Evolutionary conservation across 352 stramenopile species (phyloP), one percentile per base, ranked within the genome.

Genomic region (Pythium dissimile): DNA sequence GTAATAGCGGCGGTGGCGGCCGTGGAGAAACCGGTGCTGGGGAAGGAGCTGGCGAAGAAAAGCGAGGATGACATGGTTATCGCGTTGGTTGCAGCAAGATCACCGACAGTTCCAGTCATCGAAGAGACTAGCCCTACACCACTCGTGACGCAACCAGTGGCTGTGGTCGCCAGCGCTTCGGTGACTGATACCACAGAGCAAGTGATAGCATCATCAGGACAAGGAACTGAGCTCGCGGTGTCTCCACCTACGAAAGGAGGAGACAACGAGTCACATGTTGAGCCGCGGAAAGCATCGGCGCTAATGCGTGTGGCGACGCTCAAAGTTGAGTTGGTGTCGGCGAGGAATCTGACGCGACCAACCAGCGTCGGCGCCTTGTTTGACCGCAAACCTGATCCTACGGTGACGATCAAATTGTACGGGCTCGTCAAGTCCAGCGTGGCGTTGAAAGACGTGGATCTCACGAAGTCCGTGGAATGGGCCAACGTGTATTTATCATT

Each of bases 341-440:
- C 57, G 16, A 47, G 27, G 6, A 65, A 72, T 9, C 39, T 79
- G 5, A 66, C 42, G 9, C 61, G 71, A 37, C 67, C 67, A n/a
- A 62, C 50, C 5, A 76, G 59, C 34, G 48, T 79, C 24, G 67
- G 67, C 5, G 54, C 59, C 1, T 34, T 80, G 5, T 69, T 80
- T 30, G 71, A 80, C 42, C 65, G 71, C 6, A 75, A 71, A 21
- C 71, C 71, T 5, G 71, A 80, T 32, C 71, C 71, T 1, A 64
- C 67, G 24, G 68, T 80, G 15, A 60, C 47, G 1, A 18, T 80
- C 4, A 62, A 77, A 42, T 71, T 77, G 16, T 56, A 54, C 13
- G 71, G 71, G 1, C 38, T 62, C 2, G 24, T 49, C 0, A 70
- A 64, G 48, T 38, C 45, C 4, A 70, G 54, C 12, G 27, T 47